These are phyloP conservation scores for Priceomyces castillae DNA, from an alignment of 805 yeast genomes.

Conservation along the genomic window DNA sequence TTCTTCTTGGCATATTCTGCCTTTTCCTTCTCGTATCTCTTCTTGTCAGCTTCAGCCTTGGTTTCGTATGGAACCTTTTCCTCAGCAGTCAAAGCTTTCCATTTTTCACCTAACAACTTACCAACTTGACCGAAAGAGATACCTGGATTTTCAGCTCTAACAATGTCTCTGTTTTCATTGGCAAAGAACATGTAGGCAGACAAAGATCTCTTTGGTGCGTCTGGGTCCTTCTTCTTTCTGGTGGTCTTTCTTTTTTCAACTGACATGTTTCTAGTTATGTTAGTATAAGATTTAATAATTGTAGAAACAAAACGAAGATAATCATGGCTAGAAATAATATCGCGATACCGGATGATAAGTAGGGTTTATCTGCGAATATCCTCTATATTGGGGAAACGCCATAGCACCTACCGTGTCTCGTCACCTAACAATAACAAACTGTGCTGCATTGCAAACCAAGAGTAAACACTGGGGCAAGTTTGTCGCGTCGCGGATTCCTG, in stretches of 20 bases:
- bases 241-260: slow-evolving; percentile 43
- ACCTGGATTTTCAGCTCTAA: slow-evolving; percentile 95
- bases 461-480: not conserved
- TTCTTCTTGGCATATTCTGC: slow-evolving; percentile 64
- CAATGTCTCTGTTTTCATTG: slow-evolving; percentile 93
- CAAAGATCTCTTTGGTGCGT: slow-evolving; percentile 98
- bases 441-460: not conserved
- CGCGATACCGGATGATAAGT: not conserved
- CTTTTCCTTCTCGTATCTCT: slow-evolving; percentile 95
- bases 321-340: not conserved
- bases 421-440: not conserved
- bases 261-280: slow-evolving; percentile 10
- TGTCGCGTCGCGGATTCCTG: slow-evolving; percentile 3
- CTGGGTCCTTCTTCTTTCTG: slow-evolving; percentile 73
- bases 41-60: slow-evolving; percentile 94
- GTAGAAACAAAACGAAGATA: not conserved
- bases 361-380: not conserved
- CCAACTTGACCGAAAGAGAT: slow-evolving; percentile 95
- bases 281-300: slow-evolving; percentile 2
- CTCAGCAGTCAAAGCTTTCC: slow-evolving; percentile 85
- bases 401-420: not conserved
- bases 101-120: slow-evolving; percentile 88
- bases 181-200: slow-evolving; percentile 99
- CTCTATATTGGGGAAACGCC: not conserved
- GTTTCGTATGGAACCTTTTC: slow-evolving; percentile 88